Percentiles rank a stretch among this genome's conserved stretches.
These are phyloP conservation scores for Chalciporus sp. DNA, from an alignment of 1,284 basidiomycete species.

Conservation along the genomic window DNA sequence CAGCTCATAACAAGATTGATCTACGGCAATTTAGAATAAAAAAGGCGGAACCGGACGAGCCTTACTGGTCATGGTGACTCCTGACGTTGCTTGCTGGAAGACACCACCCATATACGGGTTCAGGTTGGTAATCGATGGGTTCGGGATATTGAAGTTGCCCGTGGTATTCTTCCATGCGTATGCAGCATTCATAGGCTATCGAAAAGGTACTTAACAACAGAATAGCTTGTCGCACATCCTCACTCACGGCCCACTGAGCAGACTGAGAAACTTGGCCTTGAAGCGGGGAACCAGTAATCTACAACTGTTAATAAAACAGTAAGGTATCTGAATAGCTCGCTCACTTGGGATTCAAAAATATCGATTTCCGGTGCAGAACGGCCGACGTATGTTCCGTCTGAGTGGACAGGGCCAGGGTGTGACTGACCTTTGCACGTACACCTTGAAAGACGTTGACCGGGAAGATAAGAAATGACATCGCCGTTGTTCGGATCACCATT, in stretches of 20 bases:
- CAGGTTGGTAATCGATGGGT: conserved; percentile 40
- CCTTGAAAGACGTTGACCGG: conserved; percentile 59
- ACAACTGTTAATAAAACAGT: conserved; percentile 12
- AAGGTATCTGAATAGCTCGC: not conserved
- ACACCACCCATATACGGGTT: conserved; percentile 50
- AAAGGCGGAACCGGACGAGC: not conserved
- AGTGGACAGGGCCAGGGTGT: conserved; percentile 64
- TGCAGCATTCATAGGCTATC: conserved; percentile 35
- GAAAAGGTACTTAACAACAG: conserved; percentile 1
- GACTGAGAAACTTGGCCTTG: conserved; percentile 51
- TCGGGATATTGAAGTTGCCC: conserved; percentile 42
- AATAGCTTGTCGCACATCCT: conserved; percentile 12
- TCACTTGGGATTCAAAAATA: conserved; percentile 60
- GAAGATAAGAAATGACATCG: conserved; percentile 54
- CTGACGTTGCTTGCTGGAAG: conserved; percentile 68
- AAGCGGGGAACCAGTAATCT: conserved; percentile 38
- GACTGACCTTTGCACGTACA: conserved; percentile 66
- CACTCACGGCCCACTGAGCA: conserved; percentile 47
- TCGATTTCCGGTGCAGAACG: conserved; percentile 72
- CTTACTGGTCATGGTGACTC: conserved; percentile 46
- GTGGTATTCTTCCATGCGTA: conserved; percentile 43
- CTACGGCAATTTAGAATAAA: conserved; percentile 16
- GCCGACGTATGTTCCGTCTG: conserved; percentile 57
- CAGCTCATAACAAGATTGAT: conserved; percentile 36
- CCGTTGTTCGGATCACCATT: conserved; percentile 41